Evolutionary conservation across 1,139 yeast genomes (phyloP), one percentile per base, ranked within the genome.

Genomic region (Meyerozyma athensensis): DNA sequence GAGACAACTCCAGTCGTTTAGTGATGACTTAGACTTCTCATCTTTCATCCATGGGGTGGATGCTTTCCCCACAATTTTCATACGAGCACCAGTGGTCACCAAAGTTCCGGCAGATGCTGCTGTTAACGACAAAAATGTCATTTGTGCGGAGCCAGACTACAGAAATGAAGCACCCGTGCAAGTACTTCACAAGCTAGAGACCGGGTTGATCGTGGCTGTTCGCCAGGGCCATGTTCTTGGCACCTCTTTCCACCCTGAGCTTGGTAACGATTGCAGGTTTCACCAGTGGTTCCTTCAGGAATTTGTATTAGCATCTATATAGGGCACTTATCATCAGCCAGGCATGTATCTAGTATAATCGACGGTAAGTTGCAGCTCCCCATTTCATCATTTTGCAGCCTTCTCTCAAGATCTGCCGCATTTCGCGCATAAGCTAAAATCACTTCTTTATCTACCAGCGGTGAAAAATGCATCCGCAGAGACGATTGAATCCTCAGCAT

Each of bases 191-290:
- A 54, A 58, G 9, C 55, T 77, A 37, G 56, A 63, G 4, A 40
- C 47, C 30, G 67, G 72, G 1, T 53, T 72, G 38, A 71, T 83
- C 24, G 94, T 85, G 4, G 94, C 92, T 0, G 90, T 84, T 3
- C 67, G 76, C 50, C 90, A 85, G 54, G 86, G 83, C 1, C 70
- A 69, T 36, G 65, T 76, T 26, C 58, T 85, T 37, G 94, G 90
- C 2, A 85, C 92, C 0, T 79, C 89, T 2, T 86, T 86, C 58
- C 95, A 86, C 54, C 95, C 95, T 0, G 95, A 86, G 54, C 65
- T 86, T 28, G 65, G 84, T 1, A 57, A 55, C 9, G 42, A 35
- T 23, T 87, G 82, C 48, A 60, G 84, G 28, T 77, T 86, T 51
- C 95, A 86, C 56, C 68, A 74, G 49, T 86, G 89, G 86, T 85